These are phyloP conservation scores for Apiospora arundinis DNA, from an alignment of 2,329 filamentous ascomycete species.

Conservation along the genomic window DNA sequence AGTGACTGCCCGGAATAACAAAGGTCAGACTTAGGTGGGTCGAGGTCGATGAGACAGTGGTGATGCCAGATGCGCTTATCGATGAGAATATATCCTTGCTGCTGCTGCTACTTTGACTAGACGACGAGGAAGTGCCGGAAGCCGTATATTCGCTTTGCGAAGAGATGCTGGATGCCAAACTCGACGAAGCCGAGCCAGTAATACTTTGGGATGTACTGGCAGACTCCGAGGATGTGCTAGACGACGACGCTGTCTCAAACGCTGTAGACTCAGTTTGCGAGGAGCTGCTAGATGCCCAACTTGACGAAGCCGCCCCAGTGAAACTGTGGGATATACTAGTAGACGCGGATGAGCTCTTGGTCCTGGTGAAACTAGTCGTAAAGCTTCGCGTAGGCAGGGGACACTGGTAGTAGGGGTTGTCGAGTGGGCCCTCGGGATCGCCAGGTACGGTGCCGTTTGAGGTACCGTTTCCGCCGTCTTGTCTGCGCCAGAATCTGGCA, in stretches of 20 bases:
- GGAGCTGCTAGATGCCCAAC: neutral
- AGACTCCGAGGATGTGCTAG: too few relatives aligned
- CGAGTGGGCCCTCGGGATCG: neutral
- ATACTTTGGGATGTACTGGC: too few relatives aligned
- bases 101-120: too few relatives aligned
- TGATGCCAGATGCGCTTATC: neutral
- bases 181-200: neutral
- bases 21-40: too few relatives aligned
- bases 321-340: neutral
- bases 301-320: neutral
- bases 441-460: neutral
- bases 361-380: neutral
- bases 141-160: neutral
- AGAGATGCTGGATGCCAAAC: neutral
- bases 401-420: neutral
- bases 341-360: neutral
- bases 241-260: too few relatives aligned
- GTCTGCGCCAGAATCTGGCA: neutral
- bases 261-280: too few relatives aligned
- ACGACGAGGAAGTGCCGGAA: neutral
- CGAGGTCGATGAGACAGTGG: neutral
- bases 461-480: neutral
- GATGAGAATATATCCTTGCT: too few relatives aligned
- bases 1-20: too few relatives aligned
- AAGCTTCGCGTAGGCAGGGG: neutral